Percentiles rank a stretch among this genome's conserved stretches.
Conservation (phyloP, 1,139 yeast genomes). For the Sugiyamaella novakii region DNA sequence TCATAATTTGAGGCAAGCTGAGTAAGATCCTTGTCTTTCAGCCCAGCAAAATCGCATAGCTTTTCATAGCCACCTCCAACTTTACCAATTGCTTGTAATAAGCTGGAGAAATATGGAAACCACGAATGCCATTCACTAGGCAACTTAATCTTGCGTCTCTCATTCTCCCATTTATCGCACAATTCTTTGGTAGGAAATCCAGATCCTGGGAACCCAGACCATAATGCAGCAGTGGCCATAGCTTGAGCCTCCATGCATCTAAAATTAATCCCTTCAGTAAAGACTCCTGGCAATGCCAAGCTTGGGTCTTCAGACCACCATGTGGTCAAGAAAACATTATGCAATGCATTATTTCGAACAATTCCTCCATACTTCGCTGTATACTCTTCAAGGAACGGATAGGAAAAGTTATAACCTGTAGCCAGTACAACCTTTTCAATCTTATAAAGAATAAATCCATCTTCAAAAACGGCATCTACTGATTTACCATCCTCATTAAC, state of each 20-base stretch:
- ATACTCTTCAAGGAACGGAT: conserved; percentile 29
- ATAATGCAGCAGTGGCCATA: conserved; percentile 28
- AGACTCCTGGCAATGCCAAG: conserved; percentile 26
- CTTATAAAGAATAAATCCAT: conserved; percentile 21
- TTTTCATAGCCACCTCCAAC: conserved; percentile 24
- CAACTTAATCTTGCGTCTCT: conserved; percentile 19
- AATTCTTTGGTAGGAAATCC: conserved; percentile 24
- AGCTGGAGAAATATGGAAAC: conserved; percentile 27
- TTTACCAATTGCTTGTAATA: conserved; percentile 26
- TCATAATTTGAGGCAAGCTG: not conserved
- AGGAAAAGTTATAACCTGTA: conserved; percentile 30
- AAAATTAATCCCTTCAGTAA: conserved; percentile 31
- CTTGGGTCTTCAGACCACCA: conserved; percentile 33
- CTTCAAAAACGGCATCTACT: conserved; percentile 23
- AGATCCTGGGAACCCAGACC: conserved; percentile 23
- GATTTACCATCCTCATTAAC: conserved; percentile 37
- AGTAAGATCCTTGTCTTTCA: not conserved
- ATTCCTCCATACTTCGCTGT: conserved; percentile 26
- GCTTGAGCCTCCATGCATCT: conserved; percentile 31
- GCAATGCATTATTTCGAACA: conserved; percentile 19
- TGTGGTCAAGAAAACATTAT: conserved; percentile 30
- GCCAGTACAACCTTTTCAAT: conserved; percentile 29
- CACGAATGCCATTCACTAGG: conserved; percentile 28
- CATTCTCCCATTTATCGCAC: conserved; percentile 27
- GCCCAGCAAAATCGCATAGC: conserved; percentile 9